These are phyloP conservation scores for Panellus pusillus DNA, from an alignment of 768 basidiomycete genomes.

Conservation along the genomic window DNA sequence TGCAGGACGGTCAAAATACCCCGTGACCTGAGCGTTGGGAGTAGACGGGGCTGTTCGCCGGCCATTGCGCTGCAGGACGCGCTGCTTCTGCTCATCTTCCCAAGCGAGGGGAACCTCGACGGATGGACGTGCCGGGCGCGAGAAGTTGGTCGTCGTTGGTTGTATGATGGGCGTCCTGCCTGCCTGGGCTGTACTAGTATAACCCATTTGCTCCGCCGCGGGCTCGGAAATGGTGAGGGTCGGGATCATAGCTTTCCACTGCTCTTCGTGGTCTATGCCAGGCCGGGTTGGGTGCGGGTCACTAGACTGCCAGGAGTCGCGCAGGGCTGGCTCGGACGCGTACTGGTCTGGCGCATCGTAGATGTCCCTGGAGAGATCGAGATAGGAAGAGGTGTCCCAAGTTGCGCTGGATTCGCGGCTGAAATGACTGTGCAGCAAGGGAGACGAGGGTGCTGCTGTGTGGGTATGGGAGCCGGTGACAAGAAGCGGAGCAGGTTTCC, in stretches of 20 bases:
- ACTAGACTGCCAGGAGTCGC: slow-evolving; percentile 43
- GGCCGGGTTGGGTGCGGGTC: slow-evolving; percentile 12
- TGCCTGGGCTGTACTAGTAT: slow-evolving; percentile 20
- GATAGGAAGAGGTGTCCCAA: slow-evolving; percentile 32
- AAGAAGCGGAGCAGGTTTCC: slow-evolving; percentile 28
- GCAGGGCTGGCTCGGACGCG: slow-evolving; percentile 30
- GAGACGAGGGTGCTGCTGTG: slow-evolving; percentile 30
- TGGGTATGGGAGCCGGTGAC: slow-evolving; percentile 16
- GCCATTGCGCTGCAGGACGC: slow-evolving; percentile 62
- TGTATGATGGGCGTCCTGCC: slow-evolving; percentile 45
- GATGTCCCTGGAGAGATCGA: slow-evolving; percentile 28
- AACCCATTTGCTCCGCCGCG: slow-evolving; percentile 24
- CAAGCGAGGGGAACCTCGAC: slow-evolving; percentile 36
- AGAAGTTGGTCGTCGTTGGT: slow-evolving; percentile 58
- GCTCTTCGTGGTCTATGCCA: not conserved
- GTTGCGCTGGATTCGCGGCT: slow-evolving; percentile 43
- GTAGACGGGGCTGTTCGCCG: slow-evolving; percentile 34
- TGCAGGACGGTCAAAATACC: not conserved
- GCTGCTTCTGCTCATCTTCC: slow-evolving; percentile 45
- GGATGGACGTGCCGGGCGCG: slow-evolving; percentile 55
- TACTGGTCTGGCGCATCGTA: slow-evolving; percentile 38
- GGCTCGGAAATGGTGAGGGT: slow-evolving; percentile 57
- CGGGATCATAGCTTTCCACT: slow-evolving; percentile 37
- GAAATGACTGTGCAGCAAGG: slow-evolving; percentile 50
- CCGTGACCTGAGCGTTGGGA: slow-evolving; percentile 5